Percentiles rank a stretch among this genome's conserved stretches.
Conservation (phyloP, 2,329 filamentous ascomycete species). For the Aspergillus quadrilineatus region DNA sequence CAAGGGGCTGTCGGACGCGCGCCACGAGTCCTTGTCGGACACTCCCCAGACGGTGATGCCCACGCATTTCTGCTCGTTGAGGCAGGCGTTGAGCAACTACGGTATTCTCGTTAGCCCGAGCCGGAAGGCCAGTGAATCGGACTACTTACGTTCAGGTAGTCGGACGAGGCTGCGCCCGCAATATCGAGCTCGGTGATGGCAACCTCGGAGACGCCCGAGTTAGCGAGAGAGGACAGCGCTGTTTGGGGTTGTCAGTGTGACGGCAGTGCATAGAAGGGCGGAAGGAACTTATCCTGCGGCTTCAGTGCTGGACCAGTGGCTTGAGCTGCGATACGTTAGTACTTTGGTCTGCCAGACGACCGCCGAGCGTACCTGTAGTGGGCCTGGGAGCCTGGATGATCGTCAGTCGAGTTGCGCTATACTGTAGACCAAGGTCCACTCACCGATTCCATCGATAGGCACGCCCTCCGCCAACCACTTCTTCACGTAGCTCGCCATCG, state of each 20-base stretch:
- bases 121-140: constrained; percentile 13
- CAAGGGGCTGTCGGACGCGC: constrained; percentile 36
- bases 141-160: constrained; percentile 54
- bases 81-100: constrained; percentile 54
- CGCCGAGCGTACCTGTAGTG: constrained; percentile 43
- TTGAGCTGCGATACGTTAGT: constrained; percentile 27
- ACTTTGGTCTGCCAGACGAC: no score
- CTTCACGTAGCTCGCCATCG: constrained; percentile 60
- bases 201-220: constrained; percentile 54
- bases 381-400: constrained; percentile 52
- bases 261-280: no score
- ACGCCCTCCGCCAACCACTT: constrained; percentile 63
- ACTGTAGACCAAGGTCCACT: constrained; percentile 18
- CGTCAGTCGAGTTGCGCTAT: background rate
- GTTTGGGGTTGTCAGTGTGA: constrained; percentile 33
- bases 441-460: constrained; percentile 64
- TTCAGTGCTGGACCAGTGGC: constrained; percentile 22
- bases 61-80: constrained; percentile 59
- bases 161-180: constrained; percentile 52
- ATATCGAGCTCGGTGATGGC: constrained; percentile 71
- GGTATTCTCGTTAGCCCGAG: constrained; percentile 14
- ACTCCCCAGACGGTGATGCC: constrained; percentile 65
- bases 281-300: constrained; percentile 15
- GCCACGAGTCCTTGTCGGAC: constrained; percentile 46
- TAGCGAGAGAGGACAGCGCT: constrained; percentile 55